Conservation (phyloP, 2,329 filamentous ascomycete species). For the Phaeoacremonium minimum region DNA sequence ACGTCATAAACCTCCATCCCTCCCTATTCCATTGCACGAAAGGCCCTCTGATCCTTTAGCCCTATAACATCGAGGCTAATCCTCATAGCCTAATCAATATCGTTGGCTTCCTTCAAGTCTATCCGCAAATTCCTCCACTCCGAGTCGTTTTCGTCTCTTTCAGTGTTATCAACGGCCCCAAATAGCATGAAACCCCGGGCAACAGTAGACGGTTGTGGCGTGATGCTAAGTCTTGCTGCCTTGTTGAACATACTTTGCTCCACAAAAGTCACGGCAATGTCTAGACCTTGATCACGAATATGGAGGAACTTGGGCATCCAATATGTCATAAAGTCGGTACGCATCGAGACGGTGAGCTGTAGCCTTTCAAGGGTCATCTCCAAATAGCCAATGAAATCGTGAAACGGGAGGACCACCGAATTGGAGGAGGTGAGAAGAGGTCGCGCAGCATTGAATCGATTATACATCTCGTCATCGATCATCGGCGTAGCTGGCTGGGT, state of each 20-base stretch:
- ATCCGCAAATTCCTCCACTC: background rate
- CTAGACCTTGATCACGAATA: conserved; percentile 1
- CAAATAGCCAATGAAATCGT: conserved; percentile 6
- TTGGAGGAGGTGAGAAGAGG: conserved; percentile 2
- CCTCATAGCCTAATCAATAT: background rate
- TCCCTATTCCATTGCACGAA: too few species aligned
- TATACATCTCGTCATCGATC: background rate
- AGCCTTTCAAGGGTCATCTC: conserved; percentile 5
- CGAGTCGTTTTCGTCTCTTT: background rate
- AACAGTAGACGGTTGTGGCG: background rate
- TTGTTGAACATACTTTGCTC: background rate
- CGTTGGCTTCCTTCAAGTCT: background rate
- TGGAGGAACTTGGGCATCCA: conserved; percentile 9
- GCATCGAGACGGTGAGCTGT: conserved; percentile 8
- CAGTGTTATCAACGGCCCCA: background rate
- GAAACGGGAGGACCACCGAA: conserved; percentile 1
- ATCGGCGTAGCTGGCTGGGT: background rate
- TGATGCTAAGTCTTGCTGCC: background rate
- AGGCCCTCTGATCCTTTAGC: too few species aligned
- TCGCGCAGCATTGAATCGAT: background rate
- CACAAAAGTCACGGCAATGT: conserved; percentile 6
- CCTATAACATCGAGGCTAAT: background rate
- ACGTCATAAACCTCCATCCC: too few species aligned
- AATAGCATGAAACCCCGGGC: conserved; percentile 1
- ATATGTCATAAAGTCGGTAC: conserved; percentile 10